Base-by-base conservation (phyloP, 2,329 filamentous ascomycete species). In the Pseudogymnoascus sp. region DNA sequence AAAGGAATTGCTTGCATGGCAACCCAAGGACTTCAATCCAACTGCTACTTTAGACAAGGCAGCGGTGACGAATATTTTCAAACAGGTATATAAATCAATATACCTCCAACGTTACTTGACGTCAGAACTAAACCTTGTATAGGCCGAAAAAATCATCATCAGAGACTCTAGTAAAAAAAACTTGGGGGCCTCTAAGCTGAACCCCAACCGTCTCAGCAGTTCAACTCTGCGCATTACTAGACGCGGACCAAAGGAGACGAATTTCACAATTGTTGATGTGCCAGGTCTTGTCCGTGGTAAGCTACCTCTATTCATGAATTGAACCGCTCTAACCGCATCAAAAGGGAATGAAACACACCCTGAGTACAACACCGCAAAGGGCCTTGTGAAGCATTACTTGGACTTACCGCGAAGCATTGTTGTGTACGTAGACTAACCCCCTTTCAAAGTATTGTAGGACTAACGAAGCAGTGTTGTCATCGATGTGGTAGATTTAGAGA, bases 391-490 rank as follows among this genome's bases (percentile, higher is more conserved):
- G 11, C 62, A 62, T 11, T 79, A 80, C 61, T 74, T 79, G 62
- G 65, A 66, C 4, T 72, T 76, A 19, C 67, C 73, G 5, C 67
- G 74, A n/a, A 79, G 74, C 58, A 76, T 80, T 38, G 74, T 78
- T 36, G 69, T 81, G 14, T 67, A 64, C 12, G 65, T 63, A 14
- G 19, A 28, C 16, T 33, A 23, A 23, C 30, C 22, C 55, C 30
- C 16, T 33, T 55, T 36, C 16, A 28, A 38, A 16, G n/a, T 25
- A 58, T 23, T 38, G 11, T 1, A 22, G 58, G 22, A 22, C 22
- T 62, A 11, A 58, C 16, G n/a, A 7, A 4, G 19, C 28, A 77
- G 77, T 1, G 75, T 79, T 2, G 67, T 79, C 4, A 74, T 74
- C 2, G 76, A 76, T 2, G 71, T 74, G 39, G 74, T 73, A 42